Percentiles rank a stretch among this genome's conserved stretches.
Evolutionary conservation across 768 basidiomycete genomes (phyloP).

Genomic region (Trametes gibbosa): DNA sequence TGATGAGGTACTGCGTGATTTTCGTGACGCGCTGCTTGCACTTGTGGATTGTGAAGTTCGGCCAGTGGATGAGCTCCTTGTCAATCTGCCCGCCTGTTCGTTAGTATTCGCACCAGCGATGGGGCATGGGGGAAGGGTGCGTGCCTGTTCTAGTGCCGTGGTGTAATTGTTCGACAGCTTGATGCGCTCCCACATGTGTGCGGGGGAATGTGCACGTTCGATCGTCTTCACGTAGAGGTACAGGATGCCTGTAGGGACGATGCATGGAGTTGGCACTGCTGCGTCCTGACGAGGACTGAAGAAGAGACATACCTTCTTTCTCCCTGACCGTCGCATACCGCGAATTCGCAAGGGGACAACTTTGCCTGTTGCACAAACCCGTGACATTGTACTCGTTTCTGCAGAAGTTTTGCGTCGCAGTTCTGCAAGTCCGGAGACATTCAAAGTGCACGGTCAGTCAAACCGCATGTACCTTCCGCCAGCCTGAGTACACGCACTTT

Average conservation of each 20-base stretch:
- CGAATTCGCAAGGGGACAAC: constrained; percentile 97
- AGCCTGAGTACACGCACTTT: constrained; percentile 60
- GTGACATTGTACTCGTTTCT: constrained; percentile 98
- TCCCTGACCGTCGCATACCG: constrained; percentile 98
- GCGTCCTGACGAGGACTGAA: not conserved
- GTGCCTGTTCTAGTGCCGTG: constrained; percentile 91
- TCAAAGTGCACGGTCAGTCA: constrained; percentile 14
- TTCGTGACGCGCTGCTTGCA: constrained; percentile 99
- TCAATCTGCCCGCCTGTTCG: constrained; percentile 69
- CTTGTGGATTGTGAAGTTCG: constrained; percentile 95
- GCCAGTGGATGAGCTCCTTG: constrained; percentile 95
- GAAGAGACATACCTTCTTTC: constrained; percentile 65
- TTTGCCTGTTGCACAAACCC: constrained; percentile 91
- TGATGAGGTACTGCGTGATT: constrained; percentile 98
- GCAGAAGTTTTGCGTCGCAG: constrained; percentile 96
- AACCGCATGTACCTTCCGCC: not conserved
- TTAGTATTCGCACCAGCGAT: not conserved
- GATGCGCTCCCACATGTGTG: constrained; percentile 97
- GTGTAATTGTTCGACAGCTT: constrained; percentile 92
- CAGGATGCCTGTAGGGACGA: constrained; percentile 54
- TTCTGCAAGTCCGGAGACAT: constrained; percentile 45
- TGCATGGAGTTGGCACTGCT: not conserved
- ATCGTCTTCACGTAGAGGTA: constrained; percentile 98
- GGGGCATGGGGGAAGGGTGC: constrained; percentile 19
- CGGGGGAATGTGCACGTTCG: constrained; percentile 94